A percentile compares a stretch with the other conserved stretches of the same genome.
These are phyloP conservation scores for Taxawa tesnikishii DNA, from an alignment of 2,329 filamentous ascomycete genomes.

Conservation along the genomic window DNA sequence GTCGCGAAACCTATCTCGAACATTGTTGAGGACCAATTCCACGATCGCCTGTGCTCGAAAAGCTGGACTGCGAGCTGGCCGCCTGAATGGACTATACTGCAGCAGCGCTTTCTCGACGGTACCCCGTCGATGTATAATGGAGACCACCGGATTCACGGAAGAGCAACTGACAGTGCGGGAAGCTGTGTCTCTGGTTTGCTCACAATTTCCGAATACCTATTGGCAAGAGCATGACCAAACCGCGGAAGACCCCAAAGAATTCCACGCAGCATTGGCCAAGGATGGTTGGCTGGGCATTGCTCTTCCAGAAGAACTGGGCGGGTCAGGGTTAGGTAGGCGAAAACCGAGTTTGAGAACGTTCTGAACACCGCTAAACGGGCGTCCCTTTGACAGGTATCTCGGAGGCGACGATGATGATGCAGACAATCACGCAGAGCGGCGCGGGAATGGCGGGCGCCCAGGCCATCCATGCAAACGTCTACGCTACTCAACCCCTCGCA, in stretches of 20 bases:
- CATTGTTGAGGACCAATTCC: no score
- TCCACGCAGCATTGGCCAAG: slow-evolving; percentile 61
- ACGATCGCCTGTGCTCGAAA: no score
- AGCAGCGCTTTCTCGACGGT: no score
- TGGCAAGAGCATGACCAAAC: slow-evolving; percentile 64
- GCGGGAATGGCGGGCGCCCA: slow-evolving; percentile 63
- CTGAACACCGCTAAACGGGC: not conserved
- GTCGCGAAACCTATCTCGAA: no score
- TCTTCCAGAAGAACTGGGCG: slow-evolving; percentile 61
- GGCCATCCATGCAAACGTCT: slow-evolving; percentile 51
- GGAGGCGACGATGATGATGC: slow-evolving; percentile 79
- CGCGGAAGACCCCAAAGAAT: slow-evolving; percentile 59
- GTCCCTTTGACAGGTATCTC: slow-evolving; percentile 42
- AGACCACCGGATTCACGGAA: slow-evolving; percentile 24
- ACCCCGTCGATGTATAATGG: no score
- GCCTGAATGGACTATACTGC: no score
- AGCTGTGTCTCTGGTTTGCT: slow-evolving; percentile 31
- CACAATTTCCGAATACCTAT: slow-evolving; percentile 39
- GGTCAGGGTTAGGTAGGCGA: slow-evolving; percentile 59
- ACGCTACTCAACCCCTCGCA: slow-evolving; percentile 63
- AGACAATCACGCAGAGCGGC: slow-evolving; percentile 63
- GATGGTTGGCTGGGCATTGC: slow-evolving; percentile 76
- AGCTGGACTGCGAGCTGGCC: no score
- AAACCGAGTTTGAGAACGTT: no score
- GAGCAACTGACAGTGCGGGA: slow-evolving; percentile 30